phyloP scores from a whole-genome alignment of 1,284 basidiomycete genomes.

The Ustilago vetiveriae region DNA sequence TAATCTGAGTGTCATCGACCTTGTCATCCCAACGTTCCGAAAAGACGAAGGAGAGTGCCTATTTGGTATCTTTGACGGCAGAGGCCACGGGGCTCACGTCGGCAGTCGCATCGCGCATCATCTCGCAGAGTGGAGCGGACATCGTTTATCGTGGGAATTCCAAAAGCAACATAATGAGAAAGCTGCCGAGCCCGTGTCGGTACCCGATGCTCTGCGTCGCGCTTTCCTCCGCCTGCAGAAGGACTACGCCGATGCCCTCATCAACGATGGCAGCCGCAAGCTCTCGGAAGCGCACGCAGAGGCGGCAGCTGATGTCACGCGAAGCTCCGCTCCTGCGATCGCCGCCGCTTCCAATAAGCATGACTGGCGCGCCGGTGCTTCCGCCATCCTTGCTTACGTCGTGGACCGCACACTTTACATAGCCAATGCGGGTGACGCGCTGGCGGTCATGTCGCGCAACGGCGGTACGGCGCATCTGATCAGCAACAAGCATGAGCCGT shows the following conservation, averaged over 20 bases:
- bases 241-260: slow-evolving; percentile 61
- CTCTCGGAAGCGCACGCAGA: slow-evolving; percentile 46
- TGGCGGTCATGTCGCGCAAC: slow-evolving; percentile 84
- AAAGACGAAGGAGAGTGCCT: slow-evolving; percentile 83
- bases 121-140: slow-evolving; percentile 57
- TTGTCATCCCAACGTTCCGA: slow-evolving; percentile 89
- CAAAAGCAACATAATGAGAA: slow-evolving; percentile 39
- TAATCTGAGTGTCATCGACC: slow-evolving; percentile 84
- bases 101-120: slow-evolving; percentile 73
- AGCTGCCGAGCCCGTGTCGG: slow-evolving; percentile 31
- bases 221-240: slow-evolving; percentile 64
- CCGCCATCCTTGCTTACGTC: slow-evolving; percentile 87
- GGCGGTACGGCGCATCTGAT: slow-evolving; percentile 81
- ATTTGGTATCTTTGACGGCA: slow-evolving; percentile 87
- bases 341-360: slow-evolving; percentile 51
- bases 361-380: slow-evolving; percentile 70
- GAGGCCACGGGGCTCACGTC: slow-evolving; percentile 70
- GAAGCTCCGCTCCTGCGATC: slow-evolving; percentile 45
- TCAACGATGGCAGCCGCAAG: slow-evolving; percentile 55
- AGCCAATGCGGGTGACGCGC: slow-evolving; percentile 87
- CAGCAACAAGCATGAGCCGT: slow-evolving; percentile 87
- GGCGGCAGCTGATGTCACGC: slow-evolving; percentile 29
- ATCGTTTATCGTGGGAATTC: slow-evolving; percentile 56
- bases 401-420: slow-evolving; percentile 83
- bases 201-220: slow-evolving; percentile 59